A percentile compares a stretch with the other conserved stretches of the same genome.
phyloP scores from a whole-genome alignment of 768 basidiomycete species.

The Lactarius psammicola region DNA sequence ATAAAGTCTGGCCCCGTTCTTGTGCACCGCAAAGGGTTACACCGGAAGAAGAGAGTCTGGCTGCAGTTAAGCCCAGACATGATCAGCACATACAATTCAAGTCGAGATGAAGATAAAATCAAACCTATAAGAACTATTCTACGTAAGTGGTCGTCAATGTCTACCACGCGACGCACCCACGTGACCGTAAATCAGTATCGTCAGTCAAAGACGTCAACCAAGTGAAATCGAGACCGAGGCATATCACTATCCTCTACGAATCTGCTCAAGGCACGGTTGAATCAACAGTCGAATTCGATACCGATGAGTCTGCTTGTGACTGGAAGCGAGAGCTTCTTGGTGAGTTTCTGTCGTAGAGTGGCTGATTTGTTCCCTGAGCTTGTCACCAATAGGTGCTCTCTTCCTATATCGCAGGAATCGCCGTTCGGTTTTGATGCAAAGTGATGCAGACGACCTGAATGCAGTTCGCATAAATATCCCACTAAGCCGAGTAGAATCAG shows the following conservation, averaged over 20 bases:
- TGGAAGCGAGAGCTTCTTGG: conserved; percentile 52
- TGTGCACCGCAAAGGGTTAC: conserved; percentile 46
- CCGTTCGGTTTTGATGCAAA: conserved; percentile 35
- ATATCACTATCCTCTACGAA: conserved; percentile 40
- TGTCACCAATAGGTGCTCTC: conserved; percentile 40
- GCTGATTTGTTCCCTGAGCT: not conserved
- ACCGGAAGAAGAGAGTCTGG: conserved; percentile 54
- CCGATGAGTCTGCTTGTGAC: conserved; percentile 49
- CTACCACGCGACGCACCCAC: not conserved
- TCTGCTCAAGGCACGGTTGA: conserved; percentile 31
- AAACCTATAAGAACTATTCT: conserved; percentile 52
- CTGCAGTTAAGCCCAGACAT: conserved; percentile 60
- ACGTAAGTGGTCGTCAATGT: conserved; percentile 39
- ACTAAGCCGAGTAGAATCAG: conserved; percentile 39
- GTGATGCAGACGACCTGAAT: conserved; percentile 35
- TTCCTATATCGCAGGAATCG: conserved; percentile 48
- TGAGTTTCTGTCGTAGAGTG: conserved; percentile 25
- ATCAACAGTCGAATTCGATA: conserved; percentile 52
- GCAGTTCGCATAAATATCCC: conserved; percentile 51
- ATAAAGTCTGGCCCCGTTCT: conserved; percentile 53
- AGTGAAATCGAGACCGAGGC: conserved; percentile 45
- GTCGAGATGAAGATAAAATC: conserved; percentile 51
- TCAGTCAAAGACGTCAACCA: conserved; percentile 46
- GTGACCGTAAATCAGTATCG: conserved; percentile 42
- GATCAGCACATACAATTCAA: conserved; percentile 55